phyloP scores from a whole-genome alignment of 1,139 yeast species.

The Hyphopichia buzzinii region DNA sequence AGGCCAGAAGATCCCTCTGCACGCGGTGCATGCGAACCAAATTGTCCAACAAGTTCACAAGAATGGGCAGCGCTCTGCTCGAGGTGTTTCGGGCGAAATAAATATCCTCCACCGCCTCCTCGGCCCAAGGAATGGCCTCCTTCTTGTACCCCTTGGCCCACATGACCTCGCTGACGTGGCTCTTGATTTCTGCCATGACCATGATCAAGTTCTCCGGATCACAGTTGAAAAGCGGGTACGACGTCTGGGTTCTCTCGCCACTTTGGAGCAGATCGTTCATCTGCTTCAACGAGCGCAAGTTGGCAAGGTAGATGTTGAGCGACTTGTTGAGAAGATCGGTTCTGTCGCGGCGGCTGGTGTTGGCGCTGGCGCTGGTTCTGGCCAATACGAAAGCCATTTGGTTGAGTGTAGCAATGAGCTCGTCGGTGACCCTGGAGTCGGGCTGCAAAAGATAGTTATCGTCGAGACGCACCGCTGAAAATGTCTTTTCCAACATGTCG shows the following conservation, averaged over 20 bases:
- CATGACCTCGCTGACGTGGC: constrained; percentile 63
- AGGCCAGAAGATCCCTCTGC: constrained; percentile 22
- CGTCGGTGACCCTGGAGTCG: constrained; percentile 37
- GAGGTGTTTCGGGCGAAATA: constrained; percentile 31
- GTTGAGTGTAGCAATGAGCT: constrained; percentile 32
- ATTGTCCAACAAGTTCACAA: constrained; percentile 31
- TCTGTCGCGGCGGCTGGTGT: constrained; percentile 11
- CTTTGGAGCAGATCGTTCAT: constrained; percentile 20
- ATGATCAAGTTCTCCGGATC: constrained; percentile 27
- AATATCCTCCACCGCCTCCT: constrained; percentile 46
- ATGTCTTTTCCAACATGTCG: constrained; percentile 33
- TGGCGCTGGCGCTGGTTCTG: constrained; percentile 11
- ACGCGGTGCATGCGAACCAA: constrained; percentile 31
- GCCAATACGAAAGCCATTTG: constrained; percentile 36
- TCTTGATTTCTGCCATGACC: constrained; percentile 40
- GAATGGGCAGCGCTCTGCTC: constrained; percentile 28
- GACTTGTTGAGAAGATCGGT: constrained; percentile 21
- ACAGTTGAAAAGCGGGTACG: constrained; percentile 40
- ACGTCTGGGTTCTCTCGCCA: constrained; percentile 23
- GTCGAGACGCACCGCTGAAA: constrained; percentile 26
- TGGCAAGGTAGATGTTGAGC: constrained; percentile 38
- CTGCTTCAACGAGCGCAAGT: constrained; percentile 25
- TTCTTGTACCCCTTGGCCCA: constrained; percentile 56
- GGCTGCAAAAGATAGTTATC: constrained; percentile 24
- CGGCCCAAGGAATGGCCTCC: constrained; percentile 64